Evolutionary conservation across 2,329 filamentous ascomycete genomes (phyloP).

Genomic region (Claviceps sp.): DNA sequence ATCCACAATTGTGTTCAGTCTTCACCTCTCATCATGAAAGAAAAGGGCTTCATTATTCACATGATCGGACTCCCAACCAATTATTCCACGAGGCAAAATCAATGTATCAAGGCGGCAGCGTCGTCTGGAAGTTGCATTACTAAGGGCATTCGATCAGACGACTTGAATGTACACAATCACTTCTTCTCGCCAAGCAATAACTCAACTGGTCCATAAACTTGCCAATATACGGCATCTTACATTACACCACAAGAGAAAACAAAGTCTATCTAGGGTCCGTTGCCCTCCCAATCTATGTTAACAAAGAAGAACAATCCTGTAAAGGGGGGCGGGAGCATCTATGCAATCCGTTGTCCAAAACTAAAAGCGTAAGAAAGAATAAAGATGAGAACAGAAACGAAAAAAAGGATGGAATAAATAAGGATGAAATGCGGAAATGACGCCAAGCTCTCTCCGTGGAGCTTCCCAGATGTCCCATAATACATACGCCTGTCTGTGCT

Average conservation of each 20-base stretch:
- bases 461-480: neutral
- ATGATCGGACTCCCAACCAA: too few species aligned
- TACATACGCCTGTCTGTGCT: slow-evolving; percentile 1
- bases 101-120: too few species aligned
- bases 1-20: too few species aligned
- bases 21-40: too few species aligned
- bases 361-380: neutral
- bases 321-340: neutral
- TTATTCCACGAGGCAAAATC: too few species aligned
- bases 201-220: too few species aligned
- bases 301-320: neutral
- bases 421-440: neutral
- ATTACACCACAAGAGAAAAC: neutral
- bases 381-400: neutral
- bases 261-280: neutral
- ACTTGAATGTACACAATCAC: too few species aligned
- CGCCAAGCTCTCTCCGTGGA: neutral
- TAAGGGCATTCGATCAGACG: too few species aligned
- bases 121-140: too few species aligned
- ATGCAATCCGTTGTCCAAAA: neutral
- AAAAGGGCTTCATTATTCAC: too few species aligned
- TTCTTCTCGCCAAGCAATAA: too few species aligned
- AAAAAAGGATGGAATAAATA: neutral
- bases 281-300: neutral
- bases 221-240: too few species aligned